Percentiles rank a stretch among this genome's conserved stretches.
phyloP scores from a whole-genome alignment of 441 rosid genomes.

The Croton setiger region DNA sequence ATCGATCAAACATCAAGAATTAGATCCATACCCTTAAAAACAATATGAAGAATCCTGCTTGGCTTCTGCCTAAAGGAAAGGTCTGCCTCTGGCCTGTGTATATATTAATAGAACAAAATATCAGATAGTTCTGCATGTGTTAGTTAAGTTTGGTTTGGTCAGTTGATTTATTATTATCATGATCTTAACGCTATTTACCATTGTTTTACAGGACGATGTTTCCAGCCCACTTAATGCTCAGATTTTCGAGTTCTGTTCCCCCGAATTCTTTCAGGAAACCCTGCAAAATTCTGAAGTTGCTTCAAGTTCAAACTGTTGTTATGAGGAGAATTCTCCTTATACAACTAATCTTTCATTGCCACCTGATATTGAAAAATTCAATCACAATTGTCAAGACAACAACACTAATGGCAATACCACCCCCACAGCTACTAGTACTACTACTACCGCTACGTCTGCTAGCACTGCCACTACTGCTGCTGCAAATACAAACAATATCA shows the following conservation, averaged over 20 bases:
- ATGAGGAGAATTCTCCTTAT: conserved; percentile 43
- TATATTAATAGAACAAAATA: too few relatives aligned
- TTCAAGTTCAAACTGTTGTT: conserved; percentile 59
- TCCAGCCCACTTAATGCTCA: conserved; percentile 69
- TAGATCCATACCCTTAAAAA: conserved; percentile 27
- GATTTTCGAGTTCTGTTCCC: conserved; percentile 62
- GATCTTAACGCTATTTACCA: conserved; percentile 3
- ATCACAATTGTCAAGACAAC: conserved; percentile 29
- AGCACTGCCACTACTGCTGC: conserved; percentile 24
- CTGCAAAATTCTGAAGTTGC: conserved; percentile 71
- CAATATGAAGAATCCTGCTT: conserved; percentile 22
- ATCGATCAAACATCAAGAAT: conserved; percentile 22
- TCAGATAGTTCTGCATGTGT: neutral
- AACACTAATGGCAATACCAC: conserved; percentile 24
- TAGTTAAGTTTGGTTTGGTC: neutral
- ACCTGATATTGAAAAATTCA: conserved; percentile 30
- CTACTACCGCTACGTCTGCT: conserved; percentile 23
- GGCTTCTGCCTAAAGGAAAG: conserved; percentile 20
- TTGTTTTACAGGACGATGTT: conserved; percentile 65
- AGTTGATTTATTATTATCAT: neutral
- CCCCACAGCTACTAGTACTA: conserved; percentile 26
- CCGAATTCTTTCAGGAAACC: conserved; percentile 60
- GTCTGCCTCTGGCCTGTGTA: conserved; percentile 12
- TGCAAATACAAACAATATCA: conserved; percentile 19
- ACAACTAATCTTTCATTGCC: conserved; percentile 29